Conservation (phyloP, 768 basidiomycete species). For the Lyophyllum decastes region DNA sequence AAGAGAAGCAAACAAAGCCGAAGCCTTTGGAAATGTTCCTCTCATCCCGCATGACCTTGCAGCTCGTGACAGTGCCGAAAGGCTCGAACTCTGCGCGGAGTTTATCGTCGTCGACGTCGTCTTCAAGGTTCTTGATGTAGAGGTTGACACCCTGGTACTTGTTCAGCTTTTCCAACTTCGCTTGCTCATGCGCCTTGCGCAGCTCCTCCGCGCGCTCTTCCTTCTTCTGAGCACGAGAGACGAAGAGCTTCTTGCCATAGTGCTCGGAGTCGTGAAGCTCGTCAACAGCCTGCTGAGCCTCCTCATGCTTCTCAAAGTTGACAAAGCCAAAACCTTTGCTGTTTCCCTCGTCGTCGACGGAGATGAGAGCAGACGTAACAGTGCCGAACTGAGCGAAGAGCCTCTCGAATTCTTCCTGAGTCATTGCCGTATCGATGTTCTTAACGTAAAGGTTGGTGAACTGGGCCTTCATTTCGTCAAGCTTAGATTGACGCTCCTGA, state of each 20-base stretch:
- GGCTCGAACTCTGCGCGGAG: constrained; percentile 96
- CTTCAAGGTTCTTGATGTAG: constrained; percentile 99
- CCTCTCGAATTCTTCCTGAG: constrained; percentile 81
- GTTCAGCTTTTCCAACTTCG: constrained; percentile 95
- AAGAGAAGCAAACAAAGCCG: constrained; percentile 98
- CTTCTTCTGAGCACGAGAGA: constrained; percentile 97
- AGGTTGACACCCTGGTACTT: constrained; percentile 99
- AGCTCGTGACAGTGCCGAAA: constrained; percentile 95
- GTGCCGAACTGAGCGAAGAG: constrained; percentile 77
- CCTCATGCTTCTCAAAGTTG: constrained; percentile 92
- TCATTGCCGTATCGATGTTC: constrained; percentile 85
- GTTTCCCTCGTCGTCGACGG: constrained; percentile 83
- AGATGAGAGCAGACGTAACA: constrained; percentile 88
- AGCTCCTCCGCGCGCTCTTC: constrained; percentile 97
- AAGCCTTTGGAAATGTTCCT: constrained; percentile 93
- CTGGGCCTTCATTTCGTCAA: constrained; percentile 96
- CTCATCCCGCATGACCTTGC: constrained; percentile 99
- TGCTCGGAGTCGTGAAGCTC: constrained; percentile 82
- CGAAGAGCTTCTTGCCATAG: constrained; percentile 90
- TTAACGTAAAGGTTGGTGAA: constrained; percentile 99
- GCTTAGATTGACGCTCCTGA: constrained; percentile 95
- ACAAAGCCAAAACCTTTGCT: constrained; percentile 99
- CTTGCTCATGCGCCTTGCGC: constrained; percentile 89
- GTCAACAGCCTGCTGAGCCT: constrained; percentile 89
- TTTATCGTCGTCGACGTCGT: constrained; percentile 97